These are phyloP conservation scores for Gloeophyllum trabeum DNA, from an alignment of 768 basidiomycete genomes.

Conservation along the genomic window DNA sequence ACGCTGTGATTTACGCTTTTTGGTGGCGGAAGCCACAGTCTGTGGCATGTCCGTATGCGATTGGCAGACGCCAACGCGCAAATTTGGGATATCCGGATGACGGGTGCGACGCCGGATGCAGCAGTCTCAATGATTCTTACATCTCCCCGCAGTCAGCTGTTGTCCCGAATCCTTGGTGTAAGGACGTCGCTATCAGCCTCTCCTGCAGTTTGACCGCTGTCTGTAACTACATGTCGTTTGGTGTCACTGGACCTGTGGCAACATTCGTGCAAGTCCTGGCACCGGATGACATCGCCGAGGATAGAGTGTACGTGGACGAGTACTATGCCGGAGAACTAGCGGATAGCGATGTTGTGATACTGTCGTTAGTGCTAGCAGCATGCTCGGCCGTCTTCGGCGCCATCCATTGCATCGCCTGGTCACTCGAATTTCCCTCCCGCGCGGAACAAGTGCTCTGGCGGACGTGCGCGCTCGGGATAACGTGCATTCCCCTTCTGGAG, in stretches of 20 bases:
- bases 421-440: neutral
- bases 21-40: conserved; percentile 3
- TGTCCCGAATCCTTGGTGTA: neutral
- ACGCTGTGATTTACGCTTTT: conserved; percentile 2
- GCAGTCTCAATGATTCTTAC: no score
- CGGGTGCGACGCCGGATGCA: no score
- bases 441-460: neutral
- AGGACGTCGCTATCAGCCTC: no score
- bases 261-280: no score
- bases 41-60: neutral
- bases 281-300: neutral
- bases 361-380: neutral
- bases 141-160: no score
- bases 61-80: no score
- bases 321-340: neutral
- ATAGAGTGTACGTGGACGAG: neutral
- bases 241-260: no score
- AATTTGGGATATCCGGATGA: no score
- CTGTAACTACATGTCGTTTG: no score
- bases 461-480: neutral
- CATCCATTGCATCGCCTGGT: conserved; percentile 1
- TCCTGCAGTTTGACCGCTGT: no score
- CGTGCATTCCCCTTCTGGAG: neutral
- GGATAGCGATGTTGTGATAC: neutral
- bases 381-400: neutral